phyloP scores from a whole-genome alignment of 257 asterid genomes.

The Coffea eugenioides region DNA sequence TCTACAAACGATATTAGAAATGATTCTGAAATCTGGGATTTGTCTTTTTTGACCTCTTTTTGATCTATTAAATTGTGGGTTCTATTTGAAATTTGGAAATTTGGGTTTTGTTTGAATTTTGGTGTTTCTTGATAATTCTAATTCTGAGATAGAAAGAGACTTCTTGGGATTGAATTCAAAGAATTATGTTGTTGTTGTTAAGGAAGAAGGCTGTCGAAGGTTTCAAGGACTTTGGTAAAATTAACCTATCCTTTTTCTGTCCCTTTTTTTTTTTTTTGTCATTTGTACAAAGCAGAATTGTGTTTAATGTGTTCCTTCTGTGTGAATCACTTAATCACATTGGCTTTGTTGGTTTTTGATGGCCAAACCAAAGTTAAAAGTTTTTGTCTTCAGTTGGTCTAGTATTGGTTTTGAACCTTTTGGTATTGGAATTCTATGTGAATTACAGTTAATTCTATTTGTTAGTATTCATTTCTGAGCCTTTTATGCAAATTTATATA shows the following conservation, averaged over 20 bases:
- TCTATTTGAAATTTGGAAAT: background rate
- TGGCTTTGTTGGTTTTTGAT: no score
- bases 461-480: no score
- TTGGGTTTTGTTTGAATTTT: background rate
- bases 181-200: conserved; percentile 35
- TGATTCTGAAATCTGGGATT: conserved; percentile 16
- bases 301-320: background rate
- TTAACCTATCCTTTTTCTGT: conserved; percentile 10
- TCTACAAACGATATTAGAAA: no score
- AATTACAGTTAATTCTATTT: no score
- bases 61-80: conserved; percentile 11
- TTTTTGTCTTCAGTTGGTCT: no score
- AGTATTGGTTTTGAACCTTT: no score
- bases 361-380: no score
- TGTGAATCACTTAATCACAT: background rate
- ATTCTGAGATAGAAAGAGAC: conserved; percentile 67
- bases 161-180: conserved; percentile 61
- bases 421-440: no score
- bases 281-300: background rate
- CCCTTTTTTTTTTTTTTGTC: background rate
- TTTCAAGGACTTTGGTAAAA: conserved; percentile 50
- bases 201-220: conserved; percentile 55
- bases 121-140: conserved; percentile 3
- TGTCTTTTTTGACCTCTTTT: background rate
- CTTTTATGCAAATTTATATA: no score